These are phyloP conservation scores for Pseudoneurospora amorphoporcata DNA, from an alignment of 495 filamentous ascomycete genomes.

Conservation along the genomic window DNA sequence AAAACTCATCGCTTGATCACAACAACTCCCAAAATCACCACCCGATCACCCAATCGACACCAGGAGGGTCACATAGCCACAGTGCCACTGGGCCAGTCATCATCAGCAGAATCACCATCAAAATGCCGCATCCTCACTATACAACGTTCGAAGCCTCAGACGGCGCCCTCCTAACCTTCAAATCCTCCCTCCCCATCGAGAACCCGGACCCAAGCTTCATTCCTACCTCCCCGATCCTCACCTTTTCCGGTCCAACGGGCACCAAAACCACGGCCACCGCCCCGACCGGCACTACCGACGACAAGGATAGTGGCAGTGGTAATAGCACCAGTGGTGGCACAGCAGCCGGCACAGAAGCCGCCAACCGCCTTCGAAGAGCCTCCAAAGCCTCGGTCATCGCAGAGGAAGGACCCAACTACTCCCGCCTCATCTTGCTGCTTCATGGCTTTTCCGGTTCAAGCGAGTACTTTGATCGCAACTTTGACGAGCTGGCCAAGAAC, in stretches of 20 bases:
- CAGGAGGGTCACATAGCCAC: too few species aligned
- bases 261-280: neutral
- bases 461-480: slow-evolving; percentile 32
- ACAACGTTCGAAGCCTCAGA: slow-evolving; percentile 21
- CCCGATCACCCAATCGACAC: too few species aligned
- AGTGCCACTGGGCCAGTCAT: too few species aligned
- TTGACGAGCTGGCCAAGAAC: slow-evolving; percentile 8
- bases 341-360: neutral
- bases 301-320: too few species aligned
- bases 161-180: slow-evolving; percentile 20
- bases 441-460: slow-evolving; percentile 39
- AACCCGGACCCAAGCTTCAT: neutral
- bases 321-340: too few species aligned
- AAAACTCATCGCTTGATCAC: too few species aligned
- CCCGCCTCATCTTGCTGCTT: slow-evolving; percentile 22
- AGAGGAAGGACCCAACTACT: neutral
- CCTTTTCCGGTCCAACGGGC: neutral
- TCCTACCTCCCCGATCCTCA: neutral
- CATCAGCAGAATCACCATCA: neutral
- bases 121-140: slow-evolving; percentile 2
- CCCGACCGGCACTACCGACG: neutral
- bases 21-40: too few species aligned
- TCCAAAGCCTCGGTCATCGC: neutral
- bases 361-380: neutral
- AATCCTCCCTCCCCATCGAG: slow-evolving; percentile 16